Percentiles rank a stretch among this genome's conserved stretches.
Evolutionary conservation across 768 basidiomycete species (phyloP).

Genomic region (Russula brevipes): DNA sequence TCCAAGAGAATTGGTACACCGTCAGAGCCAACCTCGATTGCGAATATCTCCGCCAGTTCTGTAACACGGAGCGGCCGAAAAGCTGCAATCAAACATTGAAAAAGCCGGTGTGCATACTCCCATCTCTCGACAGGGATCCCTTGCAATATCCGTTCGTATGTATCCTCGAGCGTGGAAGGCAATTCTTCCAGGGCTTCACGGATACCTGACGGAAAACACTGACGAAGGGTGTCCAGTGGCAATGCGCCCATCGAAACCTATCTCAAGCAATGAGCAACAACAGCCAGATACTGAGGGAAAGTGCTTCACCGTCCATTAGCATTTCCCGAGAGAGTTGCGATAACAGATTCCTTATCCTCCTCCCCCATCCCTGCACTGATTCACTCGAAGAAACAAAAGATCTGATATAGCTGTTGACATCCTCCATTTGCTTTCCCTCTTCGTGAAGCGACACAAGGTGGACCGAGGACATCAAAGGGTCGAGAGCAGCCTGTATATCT

Average conservation of each 20-base stretch:
- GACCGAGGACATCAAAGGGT: neutral
- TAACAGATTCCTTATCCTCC: neutral
- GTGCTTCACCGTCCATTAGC: neutral
- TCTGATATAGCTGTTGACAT: neutral
- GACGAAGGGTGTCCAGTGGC: neutral
- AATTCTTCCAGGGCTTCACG: neutral
- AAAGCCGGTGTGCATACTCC: neutral
- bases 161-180: neutral
- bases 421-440: neutral
- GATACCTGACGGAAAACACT: neutral
- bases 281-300: neutral
- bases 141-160: neutral
- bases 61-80: neutral
- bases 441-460: neutral
- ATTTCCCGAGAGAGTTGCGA: neutral
- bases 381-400: neutral
- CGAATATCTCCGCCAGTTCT: neutral
- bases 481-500: neutral
- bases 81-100: neutral
- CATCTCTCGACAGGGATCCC: neutral
- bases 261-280: neutral
- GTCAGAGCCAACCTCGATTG: neutral
- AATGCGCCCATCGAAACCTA: neutral
- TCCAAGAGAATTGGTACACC: neutral
- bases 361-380: neutral